phyloP scores from a whole-genome alignment of 2,329 filamentous ascomycete genomes.

The Botrytis elliptica region DNA sequence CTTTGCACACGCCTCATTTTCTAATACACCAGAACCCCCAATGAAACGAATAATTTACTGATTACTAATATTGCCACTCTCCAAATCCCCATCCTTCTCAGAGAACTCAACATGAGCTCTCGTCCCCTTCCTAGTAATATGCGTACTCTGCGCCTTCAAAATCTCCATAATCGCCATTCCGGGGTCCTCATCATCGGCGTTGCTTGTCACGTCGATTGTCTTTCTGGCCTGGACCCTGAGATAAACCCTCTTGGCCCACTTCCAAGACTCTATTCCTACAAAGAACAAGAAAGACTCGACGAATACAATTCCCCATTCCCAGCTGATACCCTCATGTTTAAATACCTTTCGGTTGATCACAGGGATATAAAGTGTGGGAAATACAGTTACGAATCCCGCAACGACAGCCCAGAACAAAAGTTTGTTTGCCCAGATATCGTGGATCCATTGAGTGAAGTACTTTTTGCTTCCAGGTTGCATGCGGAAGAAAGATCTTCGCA shows the following conservation, averaged over 20 bases:
- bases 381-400: conserved; percentile 55
- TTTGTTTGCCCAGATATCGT: conserved; percentile 68
- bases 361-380: conserved; percentile 66
- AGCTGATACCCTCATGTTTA: conserved; percentile 62
- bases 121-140: not conserved
- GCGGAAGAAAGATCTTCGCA: conserved; percentile 71
- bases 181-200: not conserved
- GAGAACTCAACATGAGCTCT: not conserved
- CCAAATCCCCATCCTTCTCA: not conserved
- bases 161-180: not conserved
- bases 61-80: not conserved
- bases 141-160: conserved; percentile 2
- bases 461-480: conserved; percentile 63
- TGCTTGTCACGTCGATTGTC: not conserved
- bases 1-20: not conserved
- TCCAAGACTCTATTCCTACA: conserved; percentile 62
- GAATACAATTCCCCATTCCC: conserved; percentile 71
- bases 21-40: not conserved
- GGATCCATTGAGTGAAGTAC: conserved; percentile 64
- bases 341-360: conserved; percentile 65
- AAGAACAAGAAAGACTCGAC: conserved; percentile 62
- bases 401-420: conserved; percentile 68
- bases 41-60: not conserved
- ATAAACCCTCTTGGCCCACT: conserved; percentile 58
- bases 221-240: not conserved